Conservation (phyloP, 176 grass and related monocot genomes). For the Rhynchospora tenuis region DNA sequence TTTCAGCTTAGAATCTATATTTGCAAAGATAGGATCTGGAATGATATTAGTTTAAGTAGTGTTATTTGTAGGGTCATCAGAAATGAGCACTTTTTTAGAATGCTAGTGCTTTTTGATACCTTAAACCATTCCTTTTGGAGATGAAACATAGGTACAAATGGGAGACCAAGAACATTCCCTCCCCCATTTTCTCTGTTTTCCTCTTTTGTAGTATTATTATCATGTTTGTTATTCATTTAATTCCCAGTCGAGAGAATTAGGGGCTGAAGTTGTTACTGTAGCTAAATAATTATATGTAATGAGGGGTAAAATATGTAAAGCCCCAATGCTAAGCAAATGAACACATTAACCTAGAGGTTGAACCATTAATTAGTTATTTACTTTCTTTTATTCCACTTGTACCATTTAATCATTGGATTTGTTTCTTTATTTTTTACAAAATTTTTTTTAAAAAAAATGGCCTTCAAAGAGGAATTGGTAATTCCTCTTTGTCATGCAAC, state of each 20-base stretch:
- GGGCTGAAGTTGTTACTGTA: constrained; percentile 15
- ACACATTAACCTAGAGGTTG: constrained; percentile 7
- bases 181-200: neutral
- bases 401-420: neutral
- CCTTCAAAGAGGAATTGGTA: neutral
- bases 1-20: constrained; percentile 1
- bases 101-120: neutral
- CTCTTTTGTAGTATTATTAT: constrained; percentile 19
- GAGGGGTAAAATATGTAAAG: constrained; percentile 13
- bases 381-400: neutral
- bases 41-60: constrained; percentile 11
- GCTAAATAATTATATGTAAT: constrained; percentile 30
- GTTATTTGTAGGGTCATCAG: neutral
- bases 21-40: neutral
- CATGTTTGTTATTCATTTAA: constrained; percentile 21
- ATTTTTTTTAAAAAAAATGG: neutral
- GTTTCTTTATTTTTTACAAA: neutral
- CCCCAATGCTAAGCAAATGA: constrained; percentile 14
- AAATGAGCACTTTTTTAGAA: neutral
- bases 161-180: constrained; percentile 1
- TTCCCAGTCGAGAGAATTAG: constrained; percentile 14
- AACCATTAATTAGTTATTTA: constrained; percentile 5
- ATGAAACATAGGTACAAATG: constrained; percentile 4
- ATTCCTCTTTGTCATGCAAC: neutral
- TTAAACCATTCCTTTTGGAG: constrained; percentile 14